Evolutionary conservation across 768 basidiomycete genomes (phyloP), one percentile per base, ranked within the genome.

Genomic region (Boletales sp.): DNA sequence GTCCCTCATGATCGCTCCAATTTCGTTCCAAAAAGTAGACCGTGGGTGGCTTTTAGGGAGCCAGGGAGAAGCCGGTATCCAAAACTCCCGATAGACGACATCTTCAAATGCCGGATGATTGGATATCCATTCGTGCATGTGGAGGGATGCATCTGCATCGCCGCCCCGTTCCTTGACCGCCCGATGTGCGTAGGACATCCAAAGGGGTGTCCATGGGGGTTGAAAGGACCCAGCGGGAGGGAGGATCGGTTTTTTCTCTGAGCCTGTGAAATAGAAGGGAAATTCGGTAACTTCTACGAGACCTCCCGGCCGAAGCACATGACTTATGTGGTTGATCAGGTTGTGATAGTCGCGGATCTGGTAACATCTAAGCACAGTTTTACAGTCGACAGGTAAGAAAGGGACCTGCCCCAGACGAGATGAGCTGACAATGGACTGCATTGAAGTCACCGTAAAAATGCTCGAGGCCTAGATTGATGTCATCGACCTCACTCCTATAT

Each of bases 391-490:
- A 49, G 45, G 36, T 42, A 38, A 56, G n/a, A 40, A 43, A 30
- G 27, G n/a, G 37, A 72, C 86, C 62, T 60, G 89, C 88, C 34
- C 89, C 89, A 19, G 86, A 81, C 4, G 83, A 76, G 50, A 90
- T 77, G 35, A 90, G 76, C 19, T 84, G 81, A 30, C 80, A 78
- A 60, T 90, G 87, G 0, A 86, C 85, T 14, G 85, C 83, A 58
- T 90, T 78, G 69, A 90, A 90, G 51, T 83, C 78, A 10, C 83
- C 83, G 59, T 85, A 87, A 64, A 83, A 90, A 68, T 91, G 89
- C 57, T 90, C 86, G 19, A 91, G 71, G 3, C 89, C 88, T 15
- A 90, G 79, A 68, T 91, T 91, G 63, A 90, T 82, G 63, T 91
- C 89, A 62, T 90, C 89, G 8, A 90, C 78, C 65, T 91, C 88